Evolutionary conservation across 1,284 basidiomycete genomes (phyloP), one percentile per base, ranked within the genome.

Genomic region (Ganoderma sp.): DNA sequence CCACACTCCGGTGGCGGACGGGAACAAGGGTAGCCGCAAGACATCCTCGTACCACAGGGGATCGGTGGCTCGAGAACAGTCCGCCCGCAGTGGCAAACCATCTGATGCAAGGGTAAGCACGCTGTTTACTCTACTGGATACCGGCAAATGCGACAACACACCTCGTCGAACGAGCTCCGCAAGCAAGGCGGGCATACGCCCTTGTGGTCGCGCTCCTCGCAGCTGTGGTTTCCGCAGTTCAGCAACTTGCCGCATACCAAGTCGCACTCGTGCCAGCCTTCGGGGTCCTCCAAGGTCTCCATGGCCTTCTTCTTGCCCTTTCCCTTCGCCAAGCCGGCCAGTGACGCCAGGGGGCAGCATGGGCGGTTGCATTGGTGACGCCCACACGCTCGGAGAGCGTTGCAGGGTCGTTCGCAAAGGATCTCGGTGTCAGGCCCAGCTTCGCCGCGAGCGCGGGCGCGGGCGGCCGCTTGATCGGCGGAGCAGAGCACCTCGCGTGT

Each of bases 151-250:
- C 50, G 4, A 28, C 15, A n/a, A 62, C 71, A 65, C 70, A 91
- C 91, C 86, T 98, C 96, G 65, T 97, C 95, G 73, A 96, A 98
- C 0, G 91, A 91, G 45, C 94, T 95, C 75, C 90, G 85, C 63
- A 97, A 82, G 79, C 96, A 98, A 14, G 90, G 85, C 2, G 87
- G 90, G 76, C 96, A 98, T 0, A 85, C 80, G 0, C 93, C 93
- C 69, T 85, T 88, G 79, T 98, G 96, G 76, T 98, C 96, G 41
- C 84, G 83, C 73, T 88, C 85, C 69, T 91, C 88, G 77, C 96
- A 96, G 6, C 75, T 80, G 77, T 96, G 94, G 65, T 90, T 87
- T 0, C 93, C 93, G 72, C 94, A 96, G 10, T 79, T 80, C 32
- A 96, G 82, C 74, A 84, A 73, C 78, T 90, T 93, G 22, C 88